phyloP scores from a whole-genome alignment of 192 early-diverging fungal species.

The Coemansia sp. region DNA sequence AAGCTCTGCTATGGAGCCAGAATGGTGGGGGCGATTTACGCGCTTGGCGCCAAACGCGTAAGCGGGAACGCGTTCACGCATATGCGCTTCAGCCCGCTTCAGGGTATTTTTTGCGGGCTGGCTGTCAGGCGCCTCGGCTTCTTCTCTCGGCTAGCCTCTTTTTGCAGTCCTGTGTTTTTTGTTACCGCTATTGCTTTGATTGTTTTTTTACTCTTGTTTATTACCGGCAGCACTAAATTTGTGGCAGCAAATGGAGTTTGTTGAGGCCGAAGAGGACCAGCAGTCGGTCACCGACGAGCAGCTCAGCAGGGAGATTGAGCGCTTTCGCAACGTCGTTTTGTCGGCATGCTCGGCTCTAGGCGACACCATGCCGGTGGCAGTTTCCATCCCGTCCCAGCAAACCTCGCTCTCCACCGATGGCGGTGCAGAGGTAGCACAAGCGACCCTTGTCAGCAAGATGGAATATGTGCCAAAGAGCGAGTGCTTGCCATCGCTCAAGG shows the following conservation, averaged over 20 bases:
- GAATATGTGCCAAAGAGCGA: conserved; percentile 79
- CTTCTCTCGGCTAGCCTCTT: not conserved
- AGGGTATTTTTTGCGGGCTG: no score
- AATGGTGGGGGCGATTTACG: no score
- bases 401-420: not conserved
- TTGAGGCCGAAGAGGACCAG: conserved; percentile 3
- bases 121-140: no score
- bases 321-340: conserved; percentile 54
- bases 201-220: conserved; percentile 1
- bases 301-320: conserved; percentile 28
- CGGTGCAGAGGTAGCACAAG: no score
- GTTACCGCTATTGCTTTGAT: no score
- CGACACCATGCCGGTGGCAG: conserved; percentile 58
- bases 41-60: no score
- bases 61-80: no score
- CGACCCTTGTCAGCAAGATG: conserved; percentile 25
- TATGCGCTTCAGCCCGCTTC: no score
- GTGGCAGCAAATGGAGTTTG: not conserved
- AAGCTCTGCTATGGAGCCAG: no score
- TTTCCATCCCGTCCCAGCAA: no score
- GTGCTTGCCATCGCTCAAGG: conserved; percentile 75
- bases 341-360: conserved; percentile 80
- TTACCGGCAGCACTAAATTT: not conserved
- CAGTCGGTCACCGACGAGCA: conserved; percentile 20
- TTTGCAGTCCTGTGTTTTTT: not conserved